Evolutionary conservation across 305 asterid species (phyloP), one percentile per base, ranked within the genome.

Genomic region (Striga hermonthica): DNA sequence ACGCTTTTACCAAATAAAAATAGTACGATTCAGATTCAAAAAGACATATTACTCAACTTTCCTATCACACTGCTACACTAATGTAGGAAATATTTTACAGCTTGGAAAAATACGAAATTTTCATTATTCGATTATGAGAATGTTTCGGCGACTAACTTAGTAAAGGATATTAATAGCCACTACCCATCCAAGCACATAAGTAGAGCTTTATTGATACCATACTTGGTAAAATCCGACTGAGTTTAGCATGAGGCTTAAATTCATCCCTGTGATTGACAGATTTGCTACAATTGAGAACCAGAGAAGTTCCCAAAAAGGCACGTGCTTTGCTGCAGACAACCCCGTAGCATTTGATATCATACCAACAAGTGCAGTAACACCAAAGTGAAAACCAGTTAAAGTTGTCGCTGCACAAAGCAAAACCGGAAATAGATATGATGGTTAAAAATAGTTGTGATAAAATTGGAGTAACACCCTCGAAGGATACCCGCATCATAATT

Each of bases 221-320:
- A 90, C 97, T 71, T 90, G 97, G 83, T 90, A 90, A 78, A 90
- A 90, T 55, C 97, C 97, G 55, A 90, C 97, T 9, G 97, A 88
- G 75, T 90, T 90, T 16, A 90, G 81, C 97, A 90, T 90, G 80
- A 90, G 97, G 81, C 97, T 90, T 36, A 90, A 68, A 78, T 90
- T 90, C 97, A 91, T 91, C 84, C 97, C 97, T 0, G 97, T 83
- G 78, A 91, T 91, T 37, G 97, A 91, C 89, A 84, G 78, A 70
- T 91, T 91, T 34, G 97, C 97, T 15, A 91, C 96, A 65, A 86
- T 9, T 48, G 97, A 91, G 74, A 91, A 91, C 97, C 97, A 91
- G 62, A 91, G 86, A 70, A 91, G 97, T 60, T 91, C 97, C 97
- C 97, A 91, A 39, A 91, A 69, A 28, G 97, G 96, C 41, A 88